phyloP scores from a whole-genome alignment of 1,284 basidiomycete species.

The Anthracocystis walkeri region DNA sequence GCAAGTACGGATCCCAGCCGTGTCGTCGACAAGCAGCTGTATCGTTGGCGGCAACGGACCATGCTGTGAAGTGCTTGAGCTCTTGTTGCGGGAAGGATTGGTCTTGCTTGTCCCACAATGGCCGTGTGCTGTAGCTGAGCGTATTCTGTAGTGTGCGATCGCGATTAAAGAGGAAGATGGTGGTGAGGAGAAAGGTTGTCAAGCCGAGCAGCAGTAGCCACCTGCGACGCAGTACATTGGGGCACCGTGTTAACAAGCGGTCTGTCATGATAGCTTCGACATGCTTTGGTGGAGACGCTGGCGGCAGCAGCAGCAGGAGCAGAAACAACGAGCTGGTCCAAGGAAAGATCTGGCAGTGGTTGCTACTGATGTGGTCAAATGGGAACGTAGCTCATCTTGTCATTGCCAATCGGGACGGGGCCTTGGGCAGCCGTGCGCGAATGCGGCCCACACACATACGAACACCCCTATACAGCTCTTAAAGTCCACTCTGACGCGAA shows the following conservation, averaged over 20 bases:
- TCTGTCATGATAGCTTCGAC: not conserved
- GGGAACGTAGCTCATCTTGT: too few relatives aligned
- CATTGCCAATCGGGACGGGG: too few relatives aligned
- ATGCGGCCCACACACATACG: too few relatives aligned
- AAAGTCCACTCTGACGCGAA: too few relatives aligned
- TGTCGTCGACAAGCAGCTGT: conserved; percentile 74
- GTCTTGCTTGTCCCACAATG: conserved; percentile 74
- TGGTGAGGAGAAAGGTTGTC: not conserved
- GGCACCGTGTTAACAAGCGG: not conserved
- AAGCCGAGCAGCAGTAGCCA: conserved; percentile 18
- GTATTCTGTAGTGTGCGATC: conserved; percentile 36
- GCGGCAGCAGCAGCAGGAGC: too few relatives aligned
- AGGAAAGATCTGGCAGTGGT: too few relatives aligned
- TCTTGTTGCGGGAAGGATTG: conserved; percentile 60
- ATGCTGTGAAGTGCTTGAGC: conserved; percentile 75
- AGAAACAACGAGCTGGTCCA: too few relatives aligned
- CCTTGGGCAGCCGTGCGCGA: too few relatives aligned
- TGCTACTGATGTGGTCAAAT: too few relatives aligned
- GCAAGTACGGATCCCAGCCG: conserved; percentile 71
- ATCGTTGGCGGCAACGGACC: conserved; percentile 73
- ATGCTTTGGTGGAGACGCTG: too few relatives aligned
- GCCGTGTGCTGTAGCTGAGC: conserved; percentile 74
- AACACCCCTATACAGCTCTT: too few relatives aligned
- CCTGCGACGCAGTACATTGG: conserved; percentile 12
- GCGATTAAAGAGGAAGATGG: conserved; percentile 29